A percentile compares a stretch with the other conserved stretches of the same genome.
Conservation (phyloP, 2,329 filamentous ascomycete genomes). For the Cercospora sp. region DNA sequence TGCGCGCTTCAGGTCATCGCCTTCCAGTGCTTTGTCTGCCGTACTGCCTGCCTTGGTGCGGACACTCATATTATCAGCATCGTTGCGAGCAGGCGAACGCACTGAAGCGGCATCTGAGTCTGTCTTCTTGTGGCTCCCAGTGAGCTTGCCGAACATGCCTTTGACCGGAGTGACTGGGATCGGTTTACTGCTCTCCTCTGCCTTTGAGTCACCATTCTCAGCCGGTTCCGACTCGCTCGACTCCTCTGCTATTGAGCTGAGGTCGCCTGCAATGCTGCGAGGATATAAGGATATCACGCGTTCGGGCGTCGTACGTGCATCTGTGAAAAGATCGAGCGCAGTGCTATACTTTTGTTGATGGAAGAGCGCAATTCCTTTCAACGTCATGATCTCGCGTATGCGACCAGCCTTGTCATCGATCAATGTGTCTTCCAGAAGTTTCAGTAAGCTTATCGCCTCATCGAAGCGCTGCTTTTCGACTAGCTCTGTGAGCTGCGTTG, state of each 20-base stretch:
- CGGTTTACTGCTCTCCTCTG: conserved; percentile 36
- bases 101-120: conserved; percentile 59
- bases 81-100: conserved; percentile 57
- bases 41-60: conserved; percentile 45
- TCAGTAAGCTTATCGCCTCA: conserved; percentile 85
- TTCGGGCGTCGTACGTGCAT: conserved; percentile 86
- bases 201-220: conserved; percentile 38
- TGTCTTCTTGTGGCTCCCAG: conserved; percentile 47
- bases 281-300: conserved; percentile 85
- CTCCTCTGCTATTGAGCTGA: conserved; percentile 60
- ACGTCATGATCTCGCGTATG: conserved; percentile 82
- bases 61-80: conserved; percentile 58
- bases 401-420: conserved; percentile 78
- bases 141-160: conserved; percentile 51
- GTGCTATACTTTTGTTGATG: conserved; percentile 78
- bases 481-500: conserved; percentile 81
- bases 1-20: conserved; percentile 79
- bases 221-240: conserved; percentile 47
- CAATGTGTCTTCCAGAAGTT: conserved; percentile 89
- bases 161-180: conserved; percentile 38
- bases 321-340: conserved; percentile 85
- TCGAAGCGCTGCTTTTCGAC: conserved; percentile 74
- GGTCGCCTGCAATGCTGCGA: conserved; percentile 74
- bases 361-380: conserved; percentile 85
- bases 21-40: conserved; percentile 62